Evolutionary conservation across 345 rosid genomes (phyloP).

Genomic region (Euphorbia lathyris): DNA sequence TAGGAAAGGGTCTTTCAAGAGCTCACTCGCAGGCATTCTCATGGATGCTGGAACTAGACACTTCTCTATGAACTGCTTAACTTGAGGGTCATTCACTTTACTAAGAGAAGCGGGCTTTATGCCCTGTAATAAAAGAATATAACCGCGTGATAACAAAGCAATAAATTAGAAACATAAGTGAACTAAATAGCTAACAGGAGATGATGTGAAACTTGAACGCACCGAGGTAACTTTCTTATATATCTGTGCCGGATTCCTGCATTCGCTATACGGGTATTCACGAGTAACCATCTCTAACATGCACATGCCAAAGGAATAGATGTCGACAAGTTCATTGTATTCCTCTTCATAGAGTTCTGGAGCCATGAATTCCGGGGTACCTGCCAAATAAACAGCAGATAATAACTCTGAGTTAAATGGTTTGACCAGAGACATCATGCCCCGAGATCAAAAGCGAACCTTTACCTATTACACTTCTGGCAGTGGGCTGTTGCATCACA

Average conservation of each 20-base stretch:
- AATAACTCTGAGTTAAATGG: neutral
- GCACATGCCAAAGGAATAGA: conserved; percentile 96
- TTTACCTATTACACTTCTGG: conserved; percentile 86
- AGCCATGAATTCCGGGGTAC: conserved; percentile 96
- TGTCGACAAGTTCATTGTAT: conserved; percentile 86
- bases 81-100: conserved; percentile 62
- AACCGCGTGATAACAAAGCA: neutral
- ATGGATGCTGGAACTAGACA: conserved; percentile 74
- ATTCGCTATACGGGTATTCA: conserved; percentile 85
- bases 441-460: neutral
- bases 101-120: conserved; percentile 69
- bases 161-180: neutral
- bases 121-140: conserved; percentile 43
- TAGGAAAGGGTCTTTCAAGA: conserved; percentile 69
- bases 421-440: neutral
- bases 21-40: conserved; percentile 78
- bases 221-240: conserved; percentile 96
- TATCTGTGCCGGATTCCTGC: conserved; percentile 88
- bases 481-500: conserved; percentile 70
- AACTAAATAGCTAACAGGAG: neutral
- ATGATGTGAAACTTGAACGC: conserved; percentile 24
- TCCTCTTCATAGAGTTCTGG: conserved; percentile 95
- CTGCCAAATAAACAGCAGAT: conserved; percentile 25
- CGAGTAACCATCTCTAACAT: conserved; percentile 87
- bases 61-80: conserved; percentile 78